Percentiles rank a stretch among this genome's conserved stretches.
Conservation (phyloP, 495 filamentous ascomycete genomes). For the Podospora didyma region DNA sequence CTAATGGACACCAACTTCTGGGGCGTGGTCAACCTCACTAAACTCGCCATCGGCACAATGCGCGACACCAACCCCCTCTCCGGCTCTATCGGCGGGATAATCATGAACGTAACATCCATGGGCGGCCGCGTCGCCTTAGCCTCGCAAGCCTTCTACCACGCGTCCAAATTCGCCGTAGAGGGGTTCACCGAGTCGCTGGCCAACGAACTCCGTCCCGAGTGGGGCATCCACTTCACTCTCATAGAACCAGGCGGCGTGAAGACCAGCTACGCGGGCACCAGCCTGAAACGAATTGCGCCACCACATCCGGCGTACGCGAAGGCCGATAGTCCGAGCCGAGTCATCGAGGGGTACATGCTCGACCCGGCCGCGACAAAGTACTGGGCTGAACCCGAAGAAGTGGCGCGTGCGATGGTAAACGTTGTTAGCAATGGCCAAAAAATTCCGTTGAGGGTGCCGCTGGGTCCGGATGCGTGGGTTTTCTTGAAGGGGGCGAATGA, state of each 20-base stretch:
- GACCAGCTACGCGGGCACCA: slow-evolving; percentile 37
- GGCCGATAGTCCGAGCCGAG: slow-evolving; percentile 31
- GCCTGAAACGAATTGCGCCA: slow-evolving; percentile 16
- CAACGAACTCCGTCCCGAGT: slow-evolving; percentile 47
- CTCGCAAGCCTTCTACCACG: slow-evolving; percentile 50
- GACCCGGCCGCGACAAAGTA: slow-evolving; percentile 24
- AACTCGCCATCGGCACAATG: slow-evolving; percentile 42
- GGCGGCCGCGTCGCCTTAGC: slow-evolving; percentile 46
- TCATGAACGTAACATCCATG: slow-evolving; percentile 52
- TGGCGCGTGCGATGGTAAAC: slow-evolving; percentile 36
- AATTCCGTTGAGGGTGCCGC: slow-evolving; percentile 41
- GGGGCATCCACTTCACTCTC: slow-evolving; percentile 47
- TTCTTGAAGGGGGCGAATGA: slow-evolving; percentile 34
- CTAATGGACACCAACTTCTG: slow-evolving; percentile 54
- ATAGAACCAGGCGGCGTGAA: slow-evolving; percentile 50
- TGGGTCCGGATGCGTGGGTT: slow-evolving; percentile 41
- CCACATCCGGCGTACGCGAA: slow-evolving; percentile 38
- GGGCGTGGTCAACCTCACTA: slow-evolving; percentile 43
- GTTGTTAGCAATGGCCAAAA: slow-evolving; percentile 31
- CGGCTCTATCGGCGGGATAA: slow-evolving; percentile 41
- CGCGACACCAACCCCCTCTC: slow-evolving; percentile 34
- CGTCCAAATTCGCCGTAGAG: slow-evolving; percentile 52
- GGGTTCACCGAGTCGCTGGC: slow-evolving; percentile 53
- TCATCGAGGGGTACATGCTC: slow-evolving; percentile 30
- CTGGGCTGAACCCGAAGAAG: slow-evolving; percentile 32